Evolutionary conservation across 495 filamentous ascomycete species (phyloP).

Genomic region (Penicillium longicatenatum): DNA sequence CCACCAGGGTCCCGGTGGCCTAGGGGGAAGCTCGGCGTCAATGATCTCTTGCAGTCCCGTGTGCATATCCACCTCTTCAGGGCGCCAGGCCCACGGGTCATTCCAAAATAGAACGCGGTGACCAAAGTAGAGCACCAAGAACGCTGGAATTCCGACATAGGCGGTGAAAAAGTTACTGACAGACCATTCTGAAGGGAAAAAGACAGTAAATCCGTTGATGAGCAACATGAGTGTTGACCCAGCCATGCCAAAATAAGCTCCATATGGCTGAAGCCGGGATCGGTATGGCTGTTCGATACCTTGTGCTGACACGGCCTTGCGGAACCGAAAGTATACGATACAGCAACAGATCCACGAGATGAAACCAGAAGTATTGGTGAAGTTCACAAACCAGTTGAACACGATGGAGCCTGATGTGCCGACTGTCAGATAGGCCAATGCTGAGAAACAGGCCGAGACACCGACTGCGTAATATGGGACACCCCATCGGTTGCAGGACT

Average conservation of each 20-base stretch:
- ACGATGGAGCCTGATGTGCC: conserved; percentile 37
- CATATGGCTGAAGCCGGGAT: conserved; percentile 55
- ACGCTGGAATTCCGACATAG: conserved; percentile 64
- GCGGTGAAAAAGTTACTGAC: conserved; percentile 58
- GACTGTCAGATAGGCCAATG: conserved; percentile 40
- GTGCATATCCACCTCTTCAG: conserved; percentile 57
- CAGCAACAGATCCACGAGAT: conserved; percentile 64
- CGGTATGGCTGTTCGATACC: conserved; percentile 56
- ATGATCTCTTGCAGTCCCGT: conserved; percentile 56
- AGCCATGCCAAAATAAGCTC: conserved; percentile 49
- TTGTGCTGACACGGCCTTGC: conserved; percentile 53
- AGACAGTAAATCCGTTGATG: conserved; percentile 65
- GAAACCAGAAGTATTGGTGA: conserved; percentile 61
- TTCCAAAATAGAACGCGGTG: conserved; percentile 48
- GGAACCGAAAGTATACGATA: conserved; percentile 63
- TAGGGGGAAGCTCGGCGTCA: conserved; percentile 48
- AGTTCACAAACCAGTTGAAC: conserved; percentile 60
- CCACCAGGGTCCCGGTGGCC: conserved; percentile 34
- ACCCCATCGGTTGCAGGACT: conserved; percentile 48
- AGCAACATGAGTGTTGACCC: conserved; percentile 54
- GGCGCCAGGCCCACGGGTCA: conserved; percentile 56
- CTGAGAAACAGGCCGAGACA: conserved; percentile 35
- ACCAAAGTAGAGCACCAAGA: conserved; percentile 56
- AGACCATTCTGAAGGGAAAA: conserved; percentile 58
- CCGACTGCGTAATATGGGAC: conserved; percentile 51